Evolutionary conservation across 1,284 basidiomycete genomes (phyloP), one percentile per base, ranked within the genome.

Genomic region (Tilletia walkeri): DNA sequence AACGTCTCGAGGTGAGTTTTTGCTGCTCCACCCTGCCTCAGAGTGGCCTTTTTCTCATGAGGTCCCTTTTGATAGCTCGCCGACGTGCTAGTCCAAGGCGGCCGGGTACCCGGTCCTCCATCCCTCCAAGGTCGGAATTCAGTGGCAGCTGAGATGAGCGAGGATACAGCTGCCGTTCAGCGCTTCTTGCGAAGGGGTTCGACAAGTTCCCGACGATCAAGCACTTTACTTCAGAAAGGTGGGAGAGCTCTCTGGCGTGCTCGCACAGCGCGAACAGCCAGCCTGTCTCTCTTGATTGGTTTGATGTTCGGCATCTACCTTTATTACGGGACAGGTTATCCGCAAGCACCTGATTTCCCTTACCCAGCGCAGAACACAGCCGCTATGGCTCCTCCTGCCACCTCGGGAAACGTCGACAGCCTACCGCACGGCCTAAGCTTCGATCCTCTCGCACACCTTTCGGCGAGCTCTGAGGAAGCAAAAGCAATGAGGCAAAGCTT

Each of bases 251-350:
- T 74, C 36, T 75, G 74, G 75, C 72, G 72, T 34, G 91, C 91
- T 2, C 89, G 92, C 69, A 90, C 91, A 2, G 88, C 89, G 16
- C 91, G 91, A 78, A 91, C 93, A 76, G 88, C 92, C 65, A 94
- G 91, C 81, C 86, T 94, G 81, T 91, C 92, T 56, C 38, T 71
- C 14, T 54, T 75, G 69, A 54, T 50, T 6, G 78, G 75, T 47
- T 72, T 77, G 56, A 74, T 80, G 74, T 72, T 75, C 45, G 78
- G 78, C 2, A 73, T 80, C 49, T 80, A 80, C 45, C 77, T 80
- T 54, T 80, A 80, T 69, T 78, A 80, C 53, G 78, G 78, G 38
- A 79, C 78, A 1, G 78, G 78, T 14, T 80, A 70, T 47, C 73
- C 77, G 1, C 65, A 49, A 48, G 69, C 68, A 10, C 45, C 56